These are phyloP conservation scores for Pseudogymnoascus sp. DNA, from an alignment of 2,329 filamentous ascomycete species.

Conservation along the genomic window DNA sequence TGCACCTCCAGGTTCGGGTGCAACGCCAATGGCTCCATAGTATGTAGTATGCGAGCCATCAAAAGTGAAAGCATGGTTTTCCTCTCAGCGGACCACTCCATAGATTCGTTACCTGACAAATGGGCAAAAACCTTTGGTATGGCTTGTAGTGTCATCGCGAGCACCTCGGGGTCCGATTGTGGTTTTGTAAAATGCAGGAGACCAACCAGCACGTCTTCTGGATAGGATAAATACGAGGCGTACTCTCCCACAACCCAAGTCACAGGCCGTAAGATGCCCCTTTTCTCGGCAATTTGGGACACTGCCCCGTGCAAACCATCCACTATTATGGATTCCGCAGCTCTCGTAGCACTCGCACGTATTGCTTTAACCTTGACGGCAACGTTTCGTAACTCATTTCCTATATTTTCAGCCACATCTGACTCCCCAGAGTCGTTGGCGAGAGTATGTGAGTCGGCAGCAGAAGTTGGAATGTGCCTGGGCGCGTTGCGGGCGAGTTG, in stretches of 20 bases:
- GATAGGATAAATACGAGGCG: constrained; percentile 60
- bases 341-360: constrained; percentile 70
- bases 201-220: constrained; percentile 66
- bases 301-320: constrained; percentile 49
- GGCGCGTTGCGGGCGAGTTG: constrained; percentile 73
- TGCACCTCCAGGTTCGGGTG: constrained; percentile 92
- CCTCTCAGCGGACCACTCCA: constrained; percentile 64
- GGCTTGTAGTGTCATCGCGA: constrained; percentile 78
- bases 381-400: constrained; percentile 80
- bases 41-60: constrained; percentile 74
- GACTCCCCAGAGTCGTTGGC: constrained; percentile 21
- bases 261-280: constrained; percentile 65
- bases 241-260: constrained; percentile 90
- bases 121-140: constrained; percentile 77
- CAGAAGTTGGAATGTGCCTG: constrained; percentile 30
- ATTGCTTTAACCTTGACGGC: constrained; percentile 87
- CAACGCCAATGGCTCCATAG: constrained; percentile 69
- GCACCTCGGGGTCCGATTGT: constrained; percentile 53
- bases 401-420: constrained; percentile 63
- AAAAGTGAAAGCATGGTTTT: constrained; percentile 71
- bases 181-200: constrained; percentile 61
- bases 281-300: constrained; percentile 50
- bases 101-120: constrained; percentile 58
- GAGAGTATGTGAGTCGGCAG: constrained; percentile 15
- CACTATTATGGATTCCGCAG: constrained; percentile 70